Conservation (phyloP, 371 early-diverging fungal genomes). For the Mucor circinelloides region DNA sequence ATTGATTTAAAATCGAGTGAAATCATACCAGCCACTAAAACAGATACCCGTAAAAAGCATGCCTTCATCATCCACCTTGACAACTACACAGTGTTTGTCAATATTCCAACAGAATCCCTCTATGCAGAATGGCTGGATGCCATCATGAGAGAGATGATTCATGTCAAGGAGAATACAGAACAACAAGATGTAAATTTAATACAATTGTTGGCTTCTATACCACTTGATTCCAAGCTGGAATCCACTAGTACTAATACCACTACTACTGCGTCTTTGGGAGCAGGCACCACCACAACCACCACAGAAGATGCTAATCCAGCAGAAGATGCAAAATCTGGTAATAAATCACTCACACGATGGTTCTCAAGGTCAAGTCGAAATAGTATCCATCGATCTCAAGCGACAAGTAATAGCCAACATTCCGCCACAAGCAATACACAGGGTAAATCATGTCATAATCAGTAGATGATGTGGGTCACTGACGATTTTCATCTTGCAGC, state of each 20-base stretch:
- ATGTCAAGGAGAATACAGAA: constrained; percentile 20
- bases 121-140: constrained; percentile 46
- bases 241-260: no score
- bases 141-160: constrained; percentile 48
- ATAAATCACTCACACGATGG: constrained; percentile 26
- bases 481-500: not conserved
- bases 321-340: not conserved
- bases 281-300: not conserved
- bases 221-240: not conserved
- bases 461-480: no score
- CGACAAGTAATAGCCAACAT: no score
- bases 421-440: not conserved
- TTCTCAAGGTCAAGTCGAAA: constrained; percentile 29
- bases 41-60: constrained; percentile 30
- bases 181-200: not conserved
- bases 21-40: constrained; percentile 38
- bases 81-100: constrained; percentile 36
- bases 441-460: not conserved
- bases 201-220: constrained; percentile 5
- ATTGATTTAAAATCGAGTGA: constrained; percentile 40
- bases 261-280: no score
- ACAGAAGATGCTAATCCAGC: not conserved
- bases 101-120: constrained; percentile 34
- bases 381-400: constrained; percentile 3
- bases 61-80: constrained; percentile 17